Percentiles rank a stretch among this genome's conserved stretches.
These are phyloP conservation scores for Penicillium psychrofluorescens DNA, from an alignment of 495 filamentous ascomycete genomes.

Conservation along the genomic window DNA sequence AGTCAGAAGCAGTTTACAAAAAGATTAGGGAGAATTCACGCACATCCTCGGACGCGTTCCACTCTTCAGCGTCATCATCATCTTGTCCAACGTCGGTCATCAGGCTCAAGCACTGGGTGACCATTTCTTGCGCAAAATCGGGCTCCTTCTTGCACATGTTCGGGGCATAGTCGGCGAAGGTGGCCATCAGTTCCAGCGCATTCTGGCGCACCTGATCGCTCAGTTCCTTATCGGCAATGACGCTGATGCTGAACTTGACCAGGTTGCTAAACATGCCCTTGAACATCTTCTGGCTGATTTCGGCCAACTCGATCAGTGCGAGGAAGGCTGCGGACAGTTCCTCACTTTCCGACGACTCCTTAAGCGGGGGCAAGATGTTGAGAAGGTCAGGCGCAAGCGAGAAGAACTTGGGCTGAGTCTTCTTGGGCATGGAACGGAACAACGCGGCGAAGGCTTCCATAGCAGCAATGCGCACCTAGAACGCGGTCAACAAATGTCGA, in stretches of 20 bases:
- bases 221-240: conserved; percentile 93
- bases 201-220: conserved; percentile 87
- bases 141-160: conserved; percentile 91
- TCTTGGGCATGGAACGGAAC: conserved; percentile 84
- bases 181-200: conserved; percentile 93
- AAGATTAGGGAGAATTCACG: conserved; percentile 21
- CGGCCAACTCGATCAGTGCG: conserved; percentile 87
- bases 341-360: conserved; percentile 80
- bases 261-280: conserved; percentile 82
- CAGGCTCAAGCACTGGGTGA: conserved; percentile 94
- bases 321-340: conserved; percentile 82
- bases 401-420: conserved; percentile 80
- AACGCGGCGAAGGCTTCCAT: conserved; percentile 97
- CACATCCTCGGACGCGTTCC: conserved; percentile 89
- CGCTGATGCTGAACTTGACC: conserved; percentile 83
- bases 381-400: conserved; percentile 78
- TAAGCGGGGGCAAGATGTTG: conserved; percentile 88
- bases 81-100: conserved; percentile 99
- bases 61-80: conserved; percentile 91
- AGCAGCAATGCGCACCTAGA: conserved; percentile 75
- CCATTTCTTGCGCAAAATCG: conserved; percentile 89
- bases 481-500: background rate
- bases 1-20: conserved; percentile 8
- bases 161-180: conserved; percentile 91
- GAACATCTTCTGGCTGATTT: conserved; percentile 93